Evolutionary conservation across 495 filamentous ascomycete species (phyloP).

Genomic region (Staphylotrichum tortipilum): DNA sequence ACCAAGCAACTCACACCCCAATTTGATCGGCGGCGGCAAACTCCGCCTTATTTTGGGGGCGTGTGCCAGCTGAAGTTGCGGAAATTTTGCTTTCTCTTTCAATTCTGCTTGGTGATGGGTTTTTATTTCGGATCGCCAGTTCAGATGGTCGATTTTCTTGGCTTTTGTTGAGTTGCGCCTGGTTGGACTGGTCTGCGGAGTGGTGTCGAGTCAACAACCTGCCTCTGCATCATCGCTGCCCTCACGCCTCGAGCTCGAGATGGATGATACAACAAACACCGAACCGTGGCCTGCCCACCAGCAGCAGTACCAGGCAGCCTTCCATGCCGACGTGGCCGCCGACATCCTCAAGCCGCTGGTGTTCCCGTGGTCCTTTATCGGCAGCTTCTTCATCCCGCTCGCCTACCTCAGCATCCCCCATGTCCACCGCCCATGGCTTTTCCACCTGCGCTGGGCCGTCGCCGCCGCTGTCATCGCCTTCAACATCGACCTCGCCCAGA

Average conservation of each 20-base stretch:
- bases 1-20: no score
- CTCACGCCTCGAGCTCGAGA: no score
- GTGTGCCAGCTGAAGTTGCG: not conserved
- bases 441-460: slow-evolving; percentile 44
- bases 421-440: slow-evolving; percentile 37
- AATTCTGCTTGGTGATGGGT: no score
- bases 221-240: no score
- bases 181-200: no score
- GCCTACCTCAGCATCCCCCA: slow-evolving; percentile 55
- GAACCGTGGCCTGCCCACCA: slow-evolving; percentile 8
- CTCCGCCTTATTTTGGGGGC: not conserved
- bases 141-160: no score
- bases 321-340: slow-evolving; percentile 6
- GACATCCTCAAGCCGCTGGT: slow-evolving; percentile 46
- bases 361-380: slow-evolving; percentile 45
- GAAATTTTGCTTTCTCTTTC: not conserved
- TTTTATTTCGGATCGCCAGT: no score
- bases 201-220: no score
- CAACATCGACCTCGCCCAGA: slow-evolving; percentile 35
- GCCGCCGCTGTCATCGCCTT: slow-evolving; percentile 35
- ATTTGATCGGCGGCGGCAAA: not conserved
- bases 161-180: no score
- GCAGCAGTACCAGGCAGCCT: slow-evolving; percentile 4
- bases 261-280: slow-evolving; percentile 2
- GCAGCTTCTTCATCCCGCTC: slow-evolving; percentile 41